Base-by-base conservation (phyloP, 805 yeast species). In the Grigorovia jiainica region DNA sequence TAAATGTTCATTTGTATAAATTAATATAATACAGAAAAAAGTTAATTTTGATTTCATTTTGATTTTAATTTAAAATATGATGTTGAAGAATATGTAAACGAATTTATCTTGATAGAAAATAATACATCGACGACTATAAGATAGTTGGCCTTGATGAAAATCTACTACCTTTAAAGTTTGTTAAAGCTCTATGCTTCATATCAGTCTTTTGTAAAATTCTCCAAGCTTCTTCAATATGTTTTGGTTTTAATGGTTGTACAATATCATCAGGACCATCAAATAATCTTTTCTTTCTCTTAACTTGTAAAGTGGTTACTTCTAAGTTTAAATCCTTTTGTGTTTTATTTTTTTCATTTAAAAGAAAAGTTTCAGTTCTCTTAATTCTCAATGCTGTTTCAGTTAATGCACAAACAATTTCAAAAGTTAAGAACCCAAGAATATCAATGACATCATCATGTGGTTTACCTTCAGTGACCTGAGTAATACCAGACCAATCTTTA, bases 391-490 rank as follows among this genome's bases (percentile, higher is more conserved):
- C 97, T 52, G 81, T 84, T 63, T 90, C 97, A 0, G 98, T 92
- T 40, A 92, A 64, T 7, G 90, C 80, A 55, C 97, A 94, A 3
- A 92, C 98, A 60, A 90, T 87, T 61, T 92, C 98, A 67, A 92
- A 92, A 1, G 98, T 92, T 42, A 92, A 64, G 56, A 92, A 92
- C 21, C 98, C 98, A 27, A 92, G 66, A 31, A 90, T 92, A 67
- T 92, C 98, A 49, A 92, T 80, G 20, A 92, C 95, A 68, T 92
- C 98, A 63, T 92, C 98, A 57, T 84, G 85, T 2, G 97, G 95
- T 53, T 90, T 76, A 17, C 90, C 77, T 47, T 92, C 98, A 5
- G 95, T 81, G 33, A 92, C 65, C 41, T 78, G 81, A 0, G 86
- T 65, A 35, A 90, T 76, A 10, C 92, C 95, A 15, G 95, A 90